phyloP scores from a whole-genome alignment of 2,329 filamentous ascomycete genomes.

The Helotiales sp. region DNA sequence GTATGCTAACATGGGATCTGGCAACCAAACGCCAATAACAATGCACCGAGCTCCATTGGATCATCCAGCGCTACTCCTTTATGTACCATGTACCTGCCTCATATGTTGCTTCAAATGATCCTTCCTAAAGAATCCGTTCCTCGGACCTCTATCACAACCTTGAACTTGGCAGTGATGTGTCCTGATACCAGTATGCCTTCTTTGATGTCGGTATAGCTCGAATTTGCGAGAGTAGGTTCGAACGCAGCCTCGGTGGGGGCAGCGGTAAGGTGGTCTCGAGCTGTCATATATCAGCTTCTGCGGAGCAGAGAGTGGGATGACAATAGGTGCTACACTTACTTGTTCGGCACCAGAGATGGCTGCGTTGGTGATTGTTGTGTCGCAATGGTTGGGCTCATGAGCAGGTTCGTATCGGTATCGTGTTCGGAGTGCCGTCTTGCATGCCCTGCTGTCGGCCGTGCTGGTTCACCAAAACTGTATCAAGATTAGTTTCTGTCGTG shows the following conservation, averaged over 20 bases:
- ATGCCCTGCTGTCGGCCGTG: neutral
- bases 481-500: neutral
- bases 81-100: neutral
- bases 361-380: neutral
- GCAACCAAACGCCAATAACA: too few species aligned
- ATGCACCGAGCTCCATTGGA: too few species aligned
- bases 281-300: neutral
- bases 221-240: neutral
- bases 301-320: neutral
- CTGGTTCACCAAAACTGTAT: neutral
- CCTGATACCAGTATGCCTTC: neutral
- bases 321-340: neutral
- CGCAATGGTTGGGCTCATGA: neutral
- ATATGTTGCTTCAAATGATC: slow-evolving; percentile 1
- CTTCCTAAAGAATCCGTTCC: neutral
- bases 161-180: neutral
- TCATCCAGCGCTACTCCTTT: too few species aligned
- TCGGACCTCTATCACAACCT: neutral
- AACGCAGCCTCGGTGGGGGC: neutral
- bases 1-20: too few species aligned
- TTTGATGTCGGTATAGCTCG: neutral
- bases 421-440: neutral
- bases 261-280: neutral
- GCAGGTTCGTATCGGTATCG: neutral
- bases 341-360: neutral